Conservation (phyloP, 2,329 filamentous ascomycete genomes). For the Hypoxylon sp. region DNA sequence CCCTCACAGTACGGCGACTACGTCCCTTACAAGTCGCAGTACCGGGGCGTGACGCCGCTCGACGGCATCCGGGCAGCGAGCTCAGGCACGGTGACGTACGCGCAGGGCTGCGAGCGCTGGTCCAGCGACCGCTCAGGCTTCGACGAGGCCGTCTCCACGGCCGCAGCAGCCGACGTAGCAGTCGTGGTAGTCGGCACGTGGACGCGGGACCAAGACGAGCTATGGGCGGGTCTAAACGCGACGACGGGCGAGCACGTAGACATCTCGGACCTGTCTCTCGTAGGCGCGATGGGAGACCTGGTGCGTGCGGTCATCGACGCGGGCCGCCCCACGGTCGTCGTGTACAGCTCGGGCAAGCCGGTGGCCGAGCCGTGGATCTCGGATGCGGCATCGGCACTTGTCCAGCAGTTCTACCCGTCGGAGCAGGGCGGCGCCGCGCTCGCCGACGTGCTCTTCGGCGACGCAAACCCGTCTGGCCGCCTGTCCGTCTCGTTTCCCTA, state of each 20-base stretch:
- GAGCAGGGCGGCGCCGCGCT: slow-evolving; percentile 73
- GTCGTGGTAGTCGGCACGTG: slow-evolving; percentile 79
- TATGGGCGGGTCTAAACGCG: slow-evolving; percentile 75
- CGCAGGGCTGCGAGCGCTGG: slow-evolving; percentile 76
- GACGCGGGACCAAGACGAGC: slow-evolving; percentile 75
- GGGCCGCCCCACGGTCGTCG: slow-evolving; percentile 71
- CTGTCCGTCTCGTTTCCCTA: slow-evolving; percentile 72
- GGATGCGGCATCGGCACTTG: slow-evolving; percentile 66
- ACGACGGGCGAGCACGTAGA: slow-evolving; percentile 81
- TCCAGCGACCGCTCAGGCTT: slow-evolving; percentile 74
- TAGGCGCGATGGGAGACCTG: slow-evolving; percentile 73
- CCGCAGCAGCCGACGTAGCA: slow-evolving; percentile 72
- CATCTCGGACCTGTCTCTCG: slow-evolving; percentile 67
- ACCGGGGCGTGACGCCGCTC: slow-evolving; percentile 72
- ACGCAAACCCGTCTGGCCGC: slow-evolving; percentile 71
- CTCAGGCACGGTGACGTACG: slow-evolving; percentile 68
- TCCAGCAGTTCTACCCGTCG: slow-evolving; percentile 79
- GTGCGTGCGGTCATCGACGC: slow-evolving; percentile 73
- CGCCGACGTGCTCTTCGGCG: slow-evolving; percentile 70
- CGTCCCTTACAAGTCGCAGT: slow-evolving; percentile 70
- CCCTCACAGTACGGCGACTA: slow-evolving; percentile 74
- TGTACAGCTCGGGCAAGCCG: slow-evolving; percentile 75
- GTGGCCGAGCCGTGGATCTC: slow-evolving; percentile 78
- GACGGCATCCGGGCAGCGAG: slow-evolving; percentile 71
- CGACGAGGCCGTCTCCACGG: slow-evolving; percentile 69